These are phyloP conservation scores for Fusarium pseudoanthophilum DNA, from an alignment of 2,329 filamentous ascomycete genomes.

Conservation along the genomic window DNA sequence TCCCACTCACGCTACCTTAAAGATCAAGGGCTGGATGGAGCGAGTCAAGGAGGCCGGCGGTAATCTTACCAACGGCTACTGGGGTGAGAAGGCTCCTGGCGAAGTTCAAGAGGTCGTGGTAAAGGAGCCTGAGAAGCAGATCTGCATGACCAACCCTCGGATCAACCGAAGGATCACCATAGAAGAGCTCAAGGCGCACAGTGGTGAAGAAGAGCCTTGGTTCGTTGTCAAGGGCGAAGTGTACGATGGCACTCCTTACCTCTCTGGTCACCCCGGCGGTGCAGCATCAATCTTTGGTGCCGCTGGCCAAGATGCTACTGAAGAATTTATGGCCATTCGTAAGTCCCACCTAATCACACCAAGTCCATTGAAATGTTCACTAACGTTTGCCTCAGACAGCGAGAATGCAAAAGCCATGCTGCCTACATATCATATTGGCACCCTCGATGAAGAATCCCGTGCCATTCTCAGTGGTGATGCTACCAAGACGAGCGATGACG, in stretches of 20 bases:
- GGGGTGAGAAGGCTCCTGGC: constrained; percentile 77
- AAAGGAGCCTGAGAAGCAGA: constrained; percentile 68
- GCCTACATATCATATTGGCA: constrained; percentile 84
- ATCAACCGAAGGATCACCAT: constrained; percentile 72
- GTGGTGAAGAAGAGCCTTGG: constrained; percentile 76
- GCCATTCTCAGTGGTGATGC: constrained; percentile 62
- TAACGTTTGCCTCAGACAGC: constrained; percentile 69
- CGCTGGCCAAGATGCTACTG: constrained; percentile 83
- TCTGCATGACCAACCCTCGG: constrained; percentile 80
- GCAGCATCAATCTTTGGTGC: constrained; percentile 84
- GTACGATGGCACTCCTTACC: constrained; percentile 84
- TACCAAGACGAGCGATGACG: constrained; percentile 49
- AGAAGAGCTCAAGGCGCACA: constrained; percentile 77
- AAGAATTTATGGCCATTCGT: constrained; percentile 95
- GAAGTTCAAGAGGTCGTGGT: constrained; percentile 55
- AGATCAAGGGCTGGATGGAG: constrained; percentile 93
- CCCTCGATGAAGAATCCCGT: constrained; percentile 69
- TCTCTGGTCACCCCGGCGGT: constrained; percentile 86
- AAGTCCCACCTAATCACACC: constrained; percentile 53
- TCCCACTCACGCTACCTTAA: constrained; percentile 82
- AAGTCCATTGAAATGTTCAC: background rate
- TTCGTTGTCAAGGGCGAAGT: constrained; percentile 91
- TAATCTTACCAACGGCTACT: constrained; percentile 82
- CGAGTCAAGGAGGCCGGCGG: constrained; percentile 84
- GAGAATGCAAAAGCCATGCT: constrained; percentile 95